phyloP scores from a whole-genome alignment of 108 stramenopile genomes.

The Nitzschia palea region DNA sequence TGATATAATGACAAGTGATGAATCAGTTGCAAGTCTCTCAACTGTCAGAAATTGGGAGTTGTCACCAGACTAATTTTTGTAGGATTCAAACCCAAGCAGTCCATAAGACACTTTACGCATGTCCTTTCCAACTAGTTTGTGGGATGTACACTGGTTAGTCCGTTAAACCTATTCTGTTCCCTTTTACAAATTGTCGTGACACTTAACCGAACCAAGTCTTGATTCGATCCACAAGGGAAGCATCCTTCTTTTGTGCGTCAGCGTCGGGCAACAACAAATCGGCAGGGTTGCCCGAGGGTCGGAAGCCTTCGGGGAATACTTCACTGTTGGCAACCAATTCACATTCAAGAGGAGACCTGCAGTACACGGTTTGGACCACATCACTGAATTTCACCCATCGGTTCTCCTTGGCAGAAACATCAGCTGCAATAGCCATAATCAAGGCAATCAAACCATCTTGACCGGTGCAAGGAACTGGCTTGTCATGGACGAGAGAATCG shows the following conservation, averaged over 20 bases:
- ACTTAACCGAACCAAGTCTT: constrained; percentile 24
- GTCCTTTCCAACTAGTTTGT: no score
- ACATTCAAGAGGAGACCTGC: constrained; percentile 61
- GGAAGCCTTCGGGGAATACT: constrained; percentile 76
- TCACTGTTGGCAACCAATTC: constrained; percentile 54
- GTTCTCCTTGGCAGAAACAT: constrained; percentile 82
- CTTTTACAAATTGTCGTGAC: neutral
- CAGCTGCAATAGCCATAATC: constrained; percentile 95
- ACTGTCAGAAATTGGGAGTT: no score
- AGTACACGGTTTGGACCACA: constrained; percentile 77
- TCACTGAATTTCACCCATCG: constrained; percentile 88
- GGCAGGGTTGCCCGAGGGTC: constrained; percentile 47
- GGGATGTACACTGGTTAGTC: no score
- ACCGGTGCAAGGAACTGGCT: constrained; percentile 92
- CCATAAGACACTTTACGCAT: no score
- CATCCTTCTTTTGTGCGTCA: constrained; percentile 38
- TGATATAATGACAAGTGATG: neutral
- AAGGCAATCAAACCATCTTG: constrained; percentile 94
- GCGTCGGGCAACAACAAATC: constrained; percentile 68
- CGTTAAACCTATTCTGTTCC: neutral
- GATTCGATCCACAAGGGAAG: neutral
- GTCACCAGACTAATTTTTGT: no score
- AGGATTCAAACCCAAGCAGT: no score
- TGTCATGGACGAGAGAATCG: constrained; percentile 90
- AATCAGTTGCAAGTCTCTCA: no score